These are phyloP conservation scores for Cystobasidium slooffiae DNA, from an alignment of 1,284 basidiomycete genomes.

Conservation along the genomic window DNA sequence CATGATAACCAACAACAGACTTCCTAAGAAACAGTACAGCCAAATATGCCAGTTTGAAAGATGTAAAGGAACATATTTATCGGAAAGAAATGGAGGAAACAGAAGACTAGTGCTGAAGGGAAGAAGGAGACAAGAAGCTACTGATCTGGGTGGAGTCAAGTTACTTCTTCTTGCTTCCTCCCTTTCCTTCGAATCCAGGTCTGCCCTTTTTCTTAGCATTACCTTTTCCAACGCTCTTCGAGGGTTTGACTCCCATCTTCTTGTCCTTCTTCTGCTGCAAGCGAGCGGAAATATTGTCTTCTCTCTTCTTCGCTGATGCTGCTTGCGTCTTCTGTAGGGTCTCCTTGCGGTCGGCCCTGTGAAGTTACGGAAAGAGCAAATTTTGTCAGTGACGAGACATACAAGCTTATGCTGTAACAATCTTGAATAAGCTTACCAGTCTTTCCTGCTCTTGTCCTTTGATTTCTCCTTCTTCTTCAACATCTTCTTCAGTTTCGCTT, in stretches of 20 bases:
- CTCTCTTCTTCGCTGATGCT: conserved; percentile 80
- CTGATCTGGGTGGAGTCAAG: too few relatives aligned
- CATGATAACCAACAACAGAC: too few relatives aligned
- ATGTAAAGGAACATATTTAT: too few relatives aligned
- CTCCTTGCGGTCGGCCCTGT: conserved; percentile 81
- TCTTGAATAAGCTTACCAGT: conserved; percentile 67
- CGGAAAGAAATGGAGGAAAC: too few relatives aligned
- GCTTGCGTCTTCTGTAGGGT: conserved; percentile 72
- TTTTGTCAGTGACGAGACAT: background rate
- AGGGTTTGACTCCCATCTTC: conserved; percentile 65
- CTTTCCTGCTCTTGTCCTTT: conserved; percentile 77
- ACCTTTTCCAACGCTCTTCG: conserved; percentile 37
- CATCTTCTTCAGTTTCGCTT: conserved; percentile 80
- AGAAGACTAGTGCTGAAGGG: too few relatives aligned
- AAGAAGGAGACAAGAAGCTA: too few relatives aligned
- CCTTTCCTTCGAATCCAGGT: conserved; percentile 69
- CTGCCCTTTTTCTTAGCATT: conserved; percentile 63
- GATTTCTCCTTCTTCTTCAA: conserved; percentile 86
- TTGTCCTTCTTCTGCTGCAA: conserved; percentile 78
- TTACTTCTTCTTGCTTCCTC: conserved; percentile 52
- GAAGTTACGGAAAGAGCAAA: background rate
- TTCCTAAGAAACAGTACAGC: too few relatives aligned
- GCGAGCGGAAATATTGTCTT: conserved; percentile 82
- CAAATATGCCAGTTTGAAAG: too few relatives aligned
- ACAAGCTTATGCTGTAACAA: conserved; percentile 15